A percentile compares a stretch with the other conserved stretches of the same genome.
Evolutionary conservation across 2,329 filamentous ascomycete genomes (phyloP).

Genomic region (Talaromyces pinophilus): DNA sequence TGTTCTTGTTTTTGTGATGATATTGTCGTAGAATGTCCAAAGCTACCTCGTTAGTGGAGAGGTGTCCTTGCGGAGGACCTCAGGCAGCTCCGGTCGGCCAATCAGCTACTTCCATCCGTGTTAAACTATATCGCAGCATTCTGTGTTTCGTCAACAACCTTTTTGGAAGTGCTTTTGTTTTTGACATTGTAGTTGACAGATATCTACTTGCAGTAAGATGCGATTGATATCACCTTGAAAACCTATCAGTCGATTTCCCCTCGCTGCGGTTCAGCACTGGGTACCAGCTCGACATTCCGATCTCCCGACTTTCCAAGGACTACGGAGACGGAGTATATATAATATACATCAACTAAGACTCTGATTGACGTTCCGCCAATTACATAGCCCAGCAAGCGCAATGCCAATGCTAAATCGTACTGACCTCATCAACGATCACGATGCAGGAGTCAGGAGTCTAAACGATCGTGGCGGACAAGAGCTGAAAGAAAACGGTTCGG

Average conservation of each 20-base stretch:
- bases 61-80: constrained; percentile 17
- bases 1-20: not conserved
- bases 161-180: not conserved
- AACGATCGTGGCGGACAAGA: not conserved
- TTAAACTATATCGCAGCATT: not conserved
- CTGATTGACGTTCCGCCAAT: constrained; percentile 9
- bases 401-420: not conserved
- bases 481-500: constrained; percentile 9
- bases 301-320: not conserved
- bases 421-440: not conserved
- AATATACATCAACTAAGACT: not conserved
- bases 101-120: constrained; percentile 6
- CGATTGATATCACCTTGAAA: not conserved
- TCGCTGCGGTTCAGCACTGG: not conserved
- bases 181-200: not conserved
- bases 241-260: not conserved
- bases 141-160: not conserved
- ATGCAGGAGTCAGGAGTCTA: constrained; percentile 14
- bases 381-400: not conserved
- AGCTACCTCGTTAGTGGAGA: constrained; percentile 10
- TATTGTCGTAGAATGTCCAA: not conserved
- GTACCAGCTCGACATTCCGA: not conserved
- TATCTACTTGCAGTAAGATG: not conserved
- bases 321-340: not conserved
- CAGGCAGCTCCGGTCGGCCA: constrained; percentile 9